A percentile compares a stretch with the other conserved stretches of the same genome.
Evolutionary conservation across 192 early-diverging fungal species (phyloP).

Genomic region (Podila horticola): DNA sequence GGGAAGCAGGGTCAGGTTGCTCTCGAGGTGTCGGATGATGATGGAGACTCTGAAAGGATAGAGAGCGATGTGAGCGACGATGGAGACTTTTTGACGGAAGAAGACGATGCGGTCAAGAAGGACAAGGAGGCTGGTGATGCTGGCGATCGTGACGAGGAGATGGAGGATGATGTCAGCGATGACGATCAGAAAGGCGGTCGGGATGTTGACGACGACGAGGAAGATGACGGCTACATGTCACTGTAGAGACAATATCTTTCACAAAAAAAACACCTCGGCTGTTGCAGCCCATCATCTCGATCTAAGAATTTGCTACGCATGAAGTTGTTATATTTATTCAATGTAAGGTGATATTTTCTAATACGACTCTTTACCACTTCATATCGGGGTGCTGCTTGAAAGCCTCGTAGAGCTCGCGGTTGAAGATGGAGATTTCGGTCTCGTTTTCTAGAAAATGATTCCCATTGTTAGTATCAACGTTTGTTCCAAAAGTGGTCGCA

Average conservation of each 20-base stretch:
- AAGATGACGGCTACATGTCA: not conserved
- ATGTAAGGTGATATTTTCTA: no score
- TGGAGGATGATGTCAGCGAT: not conserved
- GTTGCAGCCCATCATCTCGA: no score
- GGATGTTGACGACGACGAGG: slow-evolving; percentile 5
- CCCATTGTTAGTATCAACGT: no score
- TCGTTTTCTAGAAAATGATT: slow-evolving; percentile 69
- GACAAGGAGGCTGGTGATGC: not conserved
- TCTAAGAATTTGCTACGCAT: no score
- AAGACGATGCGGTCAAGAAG: not conserved
- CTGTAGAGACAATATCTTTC: no score
- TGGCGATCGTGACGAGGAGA: not conserved
- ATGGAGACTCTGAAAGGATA: slow-evolving; percentile 1
- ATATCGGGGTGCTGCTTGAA: slow-evolving; percentile 83
- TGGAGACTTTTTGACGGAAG: not conserved
- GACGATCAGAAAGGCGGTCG: no score
- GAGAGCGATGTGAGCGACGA: not conserved
- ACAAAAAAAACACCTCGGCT: no score
- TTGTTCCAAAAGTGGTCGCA: no score
- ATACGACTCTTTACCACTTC: slow-evolving; percentile 66
- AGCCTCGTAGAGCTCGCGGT: slow-evolving; percentile 70
- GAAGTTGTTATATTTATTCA: no score
- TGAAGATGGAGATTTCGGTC: slow-evolving; percentile 88
- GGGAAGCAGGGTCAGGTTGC: not conserved
- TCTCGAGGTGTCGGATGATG: not conserved